Conservation (phyloP, 2,329 filamentous ascomycete genomes). For the Trichoderma afroharzianum region DNA sequence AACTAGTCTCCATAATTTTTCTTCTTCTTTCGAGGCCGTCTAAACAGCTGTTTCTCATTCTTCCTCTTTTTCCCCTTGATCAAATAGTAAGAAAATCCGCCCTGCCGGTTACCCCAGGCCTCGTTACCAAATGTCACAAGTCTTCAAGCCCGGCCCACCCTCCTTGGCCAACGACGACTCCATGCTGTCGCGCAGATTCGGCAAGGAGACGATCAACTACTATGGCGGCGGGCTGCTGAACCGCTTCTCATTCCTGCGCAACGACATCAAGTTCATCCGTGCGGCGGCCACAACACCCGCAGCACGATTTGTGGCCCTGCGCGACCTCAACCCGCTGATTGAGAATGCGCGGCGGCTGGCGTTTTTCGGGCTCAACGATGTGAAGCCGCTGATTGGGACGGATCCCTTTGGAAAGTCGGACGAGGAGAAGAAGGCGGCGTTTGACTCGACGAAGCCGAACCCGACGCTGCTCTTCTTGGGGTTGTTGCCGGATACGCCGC, state of each 20-base stretch:
- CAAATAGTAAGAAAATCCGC: background rate
- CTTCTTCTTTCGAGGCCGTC: background rate
- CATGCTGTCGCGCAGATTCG: conserved; percentile 74
- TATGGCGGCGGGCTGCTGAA: conserved; percentile 77
- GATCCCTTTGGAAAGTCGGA: conserved; percentile 70
- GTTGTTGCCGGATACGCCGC: conserved; percentile 64
- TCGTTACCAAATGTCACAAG: conserved; percentile 13
- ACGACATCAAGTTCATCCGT: conserved; percentile 66
- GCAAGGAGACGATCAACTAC: conserved; percentile 78
- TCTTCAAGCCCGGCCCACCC: conserved; percentile 11
- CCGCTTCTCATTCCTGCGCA: conserved; percentile 72
- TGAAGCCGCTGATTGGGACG: conserved; percentile 65
- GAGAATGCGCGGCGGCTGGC: conserved; percentile 56
- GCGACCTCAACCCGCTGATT: conserved; percentile 71
- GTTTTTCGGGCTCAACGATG: conserved; percentile 64
- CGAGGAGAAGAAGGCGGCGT: conserved; percentile 67
- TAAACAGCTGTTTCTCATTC: background rate
- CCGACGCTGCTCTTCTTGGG: conserved; percentile 83
- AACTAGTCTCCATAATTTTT: background rate
- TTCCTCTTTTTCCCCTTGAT: background rate
- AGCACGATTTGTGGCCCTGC: conserved; percentile 73
- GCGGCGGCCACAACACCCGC: conserved; percentile 62
- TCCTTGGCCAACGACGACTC: conserved; percentile 45
- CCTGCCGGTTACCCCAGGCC: background rate
- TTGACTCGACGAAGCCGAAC: conserved; percentile 64